A percentile compares a stretch with the other conserved stretches of the same genome.
phyloP scores from a whole-genome alignment of 768 basidiomycete species.

The Xanthoconium stramineum region DNA sequence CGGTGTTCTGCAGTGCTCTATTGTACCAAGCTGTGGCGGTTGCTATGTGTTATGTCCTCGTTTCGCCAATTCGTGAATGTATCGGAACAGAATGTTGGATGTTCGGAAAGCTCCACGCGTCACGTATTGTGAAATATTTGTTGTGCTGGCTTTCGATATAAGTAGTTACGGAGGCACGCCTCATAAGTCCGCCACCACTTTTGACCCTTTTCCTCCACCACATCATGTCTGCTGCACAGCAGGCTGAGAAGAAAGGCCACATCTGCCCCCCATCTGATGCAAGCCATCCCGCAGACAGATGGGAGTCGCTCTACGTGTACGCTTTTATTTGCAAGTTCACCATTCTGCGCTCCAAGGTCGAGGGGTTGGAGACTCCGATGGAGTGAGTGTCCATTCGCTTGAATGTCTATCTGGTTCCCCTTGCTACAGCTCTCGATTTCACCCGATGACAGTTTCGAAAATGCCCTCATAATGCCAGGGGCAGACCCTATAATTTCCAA shows the following conservation, averaged over 20 bases:
- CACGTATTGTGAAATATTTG: slow-evolving; percentile 36
- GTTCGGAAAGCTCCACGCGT: slow-evolving; percentile 24
- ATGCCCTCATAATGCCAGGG: slow-evolving; percentile 68
- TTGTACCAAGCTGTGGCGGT: slow-evolving; percentile 18
- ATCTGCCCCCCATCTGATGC: slow-evolving; percentile 58
- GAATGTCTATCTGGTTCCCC: slow-evolving; percentile 13
- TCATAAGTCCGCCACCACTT: slow-evolving; percentile 34
- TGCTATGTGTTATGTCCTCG: slow-evolving; percentile 15
- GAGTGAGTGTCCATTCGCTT: slow-evolving; percentile 56
- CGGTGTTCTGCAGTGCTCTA: slow-evolving; percentile 7
- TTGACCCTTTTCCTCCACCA: slow-evolving; percentile 37
- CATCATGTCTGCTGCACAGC: slow-evolving; percentile 38
- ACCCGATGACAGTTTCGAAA: slow-evolving; percentile 60
- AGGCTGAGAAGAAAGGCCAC: slow-evolving; percentile 47
- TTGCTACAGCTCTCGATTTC: slow-evolving; percentile 34
- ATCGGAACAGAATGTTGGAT: slow-evolving; percentile 22
- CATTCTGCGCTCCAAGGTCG: slow-evolving; percentile 66
- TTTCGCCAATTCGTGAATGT: slow-evolving; percentile 21
- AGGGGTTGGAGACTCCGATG: slow-evolving; percentile 77
- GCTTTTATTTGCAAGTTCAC: slow-evolving; percentile 85
- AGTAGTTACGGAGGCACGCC: slow-evolving; percentile 35
- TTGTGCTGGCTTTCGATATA: slow-evolving; percentile 33
- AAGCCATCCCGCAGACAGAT: slow-evolving; percentile 74
- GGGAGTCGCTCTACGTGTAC: slow-evolving; percentile 86
- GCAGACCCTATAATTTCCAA: slow-evolving; percentile 70